Evolutionary conservation across 768 basidiomycete genomes (phyloP).

Genomic region (Pleurotus pulmonarius): DNA sequence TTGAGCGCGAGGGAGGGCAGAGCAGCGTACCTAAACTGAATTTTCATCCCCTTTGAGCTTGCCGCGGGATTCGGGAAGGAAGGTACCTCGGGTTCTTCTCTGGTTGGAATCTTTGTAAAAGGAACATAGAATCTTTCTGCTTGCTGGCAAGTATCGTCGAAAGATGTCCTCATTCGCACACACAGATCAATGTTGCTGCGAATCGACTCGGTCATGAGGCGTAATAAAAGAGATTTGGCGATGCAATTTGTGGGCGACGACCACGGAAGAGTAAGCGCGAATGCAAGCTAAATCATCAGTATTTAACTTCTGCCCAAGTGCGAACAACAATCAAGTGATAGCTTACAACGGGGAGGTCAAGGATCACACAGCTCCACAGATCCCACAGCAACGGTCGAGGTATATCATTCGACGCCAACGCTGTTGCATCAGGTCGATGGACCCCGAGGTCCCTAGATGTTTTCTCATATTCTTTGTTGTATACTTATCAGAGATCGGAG

Average conservation of each 20-base stretch:
- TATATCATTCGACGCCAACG: conserved; percentile 21
- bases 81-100: not conserved
- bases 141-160: conserved; percentile 11
- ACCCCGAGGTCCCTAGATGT: conserved; percentile 26
- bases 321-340: not conserved
- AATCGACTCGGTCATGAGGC: conserved; percentile 23
- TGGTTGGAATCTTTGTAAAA: conserved; percentile 7
- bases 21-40: conserved; percentile 18
- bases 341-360: conserved; percentile 32
- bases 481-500: not conserved
- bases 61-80: conserved; percentile 10
- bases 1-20: not conserved
- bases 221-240: conserved; percentile 28
- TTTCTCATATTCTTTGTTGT: conserved; percentile 30
- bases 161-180: conserved; percentile 5
- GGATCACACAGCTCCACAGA: conserved; percentile 20
- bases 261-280: conserved; percentile 17
- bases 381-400: conserved; percentile 38
- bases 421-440: conserved; percentile 22
- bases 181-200: conserved; percentile 11
- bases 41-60: conserved; percentile 18
- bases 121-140: conserved; percentile 18
- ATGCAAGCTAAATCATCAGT: conserved; percentile 17
- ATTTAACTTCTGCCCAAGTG: too few species aligned
- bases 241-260: conserved; percentile 24